Percentiles rank a stretch among this genome's conserved stretches.
phyloP scores from a whole-genome alignment of 1,139 yeast species.

The Suhomyces maxii region DNA sequence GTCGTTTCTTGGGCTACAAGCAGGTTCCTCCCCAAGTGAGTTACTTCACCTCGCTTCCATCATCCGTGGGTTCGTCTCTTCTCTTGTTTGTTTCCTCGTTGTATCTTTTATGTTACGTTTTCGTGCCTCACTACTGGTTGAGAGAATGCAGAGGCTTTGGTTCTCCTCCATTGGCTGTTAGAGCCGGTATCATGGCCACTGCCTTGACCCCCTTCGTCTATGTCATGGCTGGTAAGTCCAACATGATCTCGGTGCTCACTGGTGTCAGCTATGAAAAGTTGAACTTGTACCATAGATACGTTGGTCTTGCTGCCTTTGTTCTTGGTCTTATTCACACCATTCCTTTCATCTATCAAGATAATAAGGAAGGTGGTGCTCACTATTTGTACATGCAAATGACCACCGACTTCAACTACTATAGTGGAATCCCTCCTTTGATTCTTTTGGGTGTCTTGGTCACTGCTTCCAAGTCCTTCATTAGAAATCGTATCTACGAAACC shows the following conservation, averaged over 20 bases:
- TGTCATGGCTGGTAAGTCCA: conserved; percentile 54
- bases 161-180: conserved; percentile 61
- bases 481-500: conserved; percentile 50
- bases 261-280: conserved; percentile 59
- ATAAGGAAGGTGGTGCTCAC: conserved; percentile 51
- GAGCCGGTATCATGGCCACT: conserved; percentile 54
- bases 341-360: conserved; percentile 51
- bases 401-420: conserved; percentile 22
- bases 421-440: conserved; percentile 47
- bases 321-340: conserved; percentile 54
- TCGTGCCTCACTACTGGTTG: conserved; percentile 56
- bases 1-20: conserved; percentile 51
- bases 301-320: conserved; percentile 45
- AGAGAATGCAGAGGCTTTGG: conserved; percentile 60
- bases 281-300: conserved; percentile 54
- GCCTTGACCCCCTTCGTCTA: conserved; percentile 55
- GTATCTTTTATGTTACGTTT: conserved; percentile 47
- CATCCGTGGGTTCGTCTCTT: conserved; percentile 49
- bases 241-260: conserved; percentile 50
- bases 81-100: conserved; percentile 40
- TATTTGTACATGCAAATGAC: conserved; percentile 19
- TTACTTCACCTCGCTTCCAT: conserved; percentile 49
- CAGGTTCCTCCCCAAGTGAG: conserved; percentile 41
- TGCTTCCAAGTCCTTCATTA: conserved; percentile 44
- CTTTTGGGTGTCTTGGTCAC: conserved; percentile 48